Conservation (phyloP, 1,284 basidiomycete species). For the Cutaneotrichosporon daszewskae region DNA sequence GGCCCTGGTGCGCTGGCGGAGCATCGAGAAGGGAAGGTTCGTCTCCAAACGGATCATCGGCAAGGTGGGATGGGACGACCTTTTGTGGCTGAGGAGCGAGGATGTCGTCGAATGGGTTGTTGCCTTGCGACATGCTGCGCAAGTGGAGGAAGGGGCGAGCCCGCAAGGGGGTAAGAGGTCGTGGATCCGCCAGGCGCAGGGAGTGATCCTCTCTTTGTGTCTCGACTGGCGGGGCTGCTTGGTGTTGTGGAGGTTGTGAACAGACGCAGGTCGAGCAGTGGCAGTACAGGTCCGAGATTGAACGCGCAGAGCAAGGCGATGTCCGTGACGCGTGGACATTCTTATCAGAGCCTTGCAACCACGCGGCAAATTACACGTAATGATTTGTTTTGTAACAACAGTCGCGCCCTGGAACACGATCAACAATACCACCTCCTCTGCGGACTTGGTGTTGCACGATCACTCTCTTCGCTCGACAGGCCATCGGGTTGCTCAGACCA, state of each 20-base stretch:
- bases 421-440: too few relatives aligned
- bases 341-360: background rate
- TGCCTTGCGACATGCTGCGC: slow-evolving; percentile 19
- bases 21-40: slow-evolving; percentile 14
- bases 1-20: background rate
- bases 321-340: background rate
- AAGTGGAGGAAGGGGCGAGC: background rate
- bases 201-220: too few relatives aligned
- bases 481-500: too few relatives aligned
- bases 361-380: background rate
- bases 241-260: too few relatives aligned
- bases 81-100: slow-evolving; percentile 32
- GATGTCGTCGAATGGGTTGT: slow-evolving; percentile 45
- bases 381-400: slow-evolving; percentile 8
- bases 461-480: too few relatives aligned
- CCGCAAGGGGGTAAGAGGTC: slow-evolving; percentile 1
- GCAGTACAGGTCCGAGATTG: too few relatives aligned
- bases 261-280: too few relatives aligned
- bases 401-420: too few relatives aligned
- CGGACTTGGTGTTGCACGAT: too few relatives aligned
- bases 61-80: slow-evolving; percentile 10
- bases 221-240: too few relatives aligned
- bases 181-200: too few relatives aligned
- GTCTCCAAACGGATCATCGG: slow-evolving; percentile 36
- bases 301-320: background rate